Percentiles rank a stretch among this genome's conserved stretches.
phyloP scores from a whole-genome alignment of 129 eudicot species.

The Chrysanthemum makinoi region DNA sequence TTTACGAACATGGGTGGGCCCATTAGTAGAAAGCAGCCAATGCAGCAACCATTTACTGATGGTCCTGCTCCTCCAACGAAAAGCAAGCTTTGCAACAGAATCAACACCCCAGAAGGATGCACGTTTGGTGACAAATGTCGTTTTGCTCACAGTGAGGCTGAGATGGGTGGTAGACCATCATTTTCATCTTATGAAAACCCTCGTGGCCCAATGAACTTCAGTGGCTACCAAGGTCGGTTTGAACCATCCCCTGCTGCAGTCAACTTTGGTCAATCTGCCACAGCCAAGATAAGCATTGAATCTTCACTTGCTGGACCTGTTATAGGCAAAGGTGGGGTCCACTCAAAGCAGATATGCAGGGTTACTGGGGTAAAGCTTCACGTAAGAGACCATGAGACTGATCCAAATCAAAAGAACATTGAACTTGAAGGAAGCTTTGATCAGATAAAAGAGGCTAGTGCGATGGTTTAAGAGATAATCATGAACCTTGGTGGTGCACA shows the following conservation, averaged over 20 bases:
- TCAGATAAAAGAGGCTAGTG: conserved; percentile 39
- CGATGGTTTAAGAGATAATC: conserved; percentile 11
- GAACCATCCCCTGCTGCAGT: conserved; percentile 41
- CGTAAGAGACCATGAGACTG: conserved; percentile 54
- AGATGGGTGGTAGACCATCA: conserved; percentile 38
- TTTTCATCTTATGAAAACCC: conserved; percentile 37
- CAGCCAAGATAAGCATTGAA: conserved; percentile 65
- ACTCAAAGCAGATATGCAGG: conserved; percentile 54
- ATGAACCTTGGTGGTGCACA: neutral
- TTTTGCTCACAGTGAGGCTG: conserved; percentile 53
- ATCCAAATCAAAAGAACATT: conserved; percentile 45
- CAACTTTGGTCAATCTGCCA: conserved; percentile 59
- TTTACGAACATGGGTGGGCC: conserved; percentile 38
- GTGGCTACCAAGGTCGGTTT: conserved; percentile 16
- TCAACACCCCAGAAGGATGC: conserved; percentile 63
- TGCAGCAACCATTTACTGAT: conserved; percentile 39
- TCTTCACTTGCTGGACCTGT: conserved; percentile 59
- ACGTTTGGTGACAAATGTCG: conserved; percentile 56
- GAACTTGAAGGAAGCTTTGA: conserved; percentile 65
- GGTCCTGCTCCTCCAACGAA: conserved; percentile 47
- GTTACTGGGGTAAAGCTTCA: conserved; percentile 52
- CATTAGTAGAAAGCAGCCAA: conserved; percentile 29
- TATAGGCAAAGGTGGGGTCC: conserved; percentile 54
- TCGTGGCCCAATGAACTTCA: conserved; percentile 27
- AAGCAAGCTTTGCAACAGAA: conserved; percentile 44